Base-by-base conservation (phyloP, 345 rosid species). In the Populus pruinosa region DNA sequence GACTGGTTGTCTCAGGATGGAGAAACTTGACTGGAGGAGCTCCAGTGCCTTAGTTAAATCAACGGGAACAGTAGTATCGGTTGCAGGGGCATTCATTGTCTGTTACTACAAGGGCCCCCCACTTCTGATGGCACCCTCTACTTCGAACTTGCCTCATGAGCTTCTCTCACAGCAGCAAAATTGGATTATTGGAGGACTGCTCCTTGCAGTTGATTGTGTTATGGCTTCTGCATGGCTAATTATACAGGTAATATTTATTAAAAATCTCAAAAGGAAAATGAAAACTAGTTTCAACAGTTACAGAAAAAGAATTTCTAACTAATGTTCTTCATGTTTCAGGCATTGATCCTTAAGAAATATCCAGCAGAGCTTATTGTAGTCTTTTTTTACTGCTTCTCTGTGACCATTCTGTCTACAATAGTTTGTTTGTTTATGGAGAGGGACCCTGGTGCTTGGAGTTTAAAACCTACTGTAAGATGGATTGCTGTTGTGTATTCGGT, bases 161-260 rank as follows among this genome's bases (percentile, higher is more conserved):
- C 75, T 76, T 74, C 76, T 73, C 73, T 55, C 75, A n/a, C 80
- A 75, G 25, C 79, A 82, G n/a, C 74, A 79, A 55, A 84, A 81
- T 39, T 94, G 94, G 95, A 76, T 85, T 73, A 18, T 84, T 0
- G 98, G 93, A 1, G 97, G 93, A 70, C 70, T 88, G 63, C 86
- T 90, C 71, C 86, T 91, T 4, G 92, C 90, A 69, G 77, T 70
- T 4, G 89, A 83, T 38, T 88, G 93, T 71, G 76, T 90, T 44
- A 66, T 80, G 64, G 65, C 71, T 6, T 84, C 95, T 41, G 31
- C 84, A 62, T 80, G 87, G 83, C 82, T 87, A 67, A 85, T 89
- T 35, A 36, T 92, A 27, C 92, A 89, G 91, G 95, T 89, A 69
- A 66, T 41, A 36, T 23, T 55, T 49, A 43, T 41, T 12, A 38